Conservation (phyloP, 1,284 basidiomycete genomes). For the Cutaneotrichosporon sp. region DNA sequence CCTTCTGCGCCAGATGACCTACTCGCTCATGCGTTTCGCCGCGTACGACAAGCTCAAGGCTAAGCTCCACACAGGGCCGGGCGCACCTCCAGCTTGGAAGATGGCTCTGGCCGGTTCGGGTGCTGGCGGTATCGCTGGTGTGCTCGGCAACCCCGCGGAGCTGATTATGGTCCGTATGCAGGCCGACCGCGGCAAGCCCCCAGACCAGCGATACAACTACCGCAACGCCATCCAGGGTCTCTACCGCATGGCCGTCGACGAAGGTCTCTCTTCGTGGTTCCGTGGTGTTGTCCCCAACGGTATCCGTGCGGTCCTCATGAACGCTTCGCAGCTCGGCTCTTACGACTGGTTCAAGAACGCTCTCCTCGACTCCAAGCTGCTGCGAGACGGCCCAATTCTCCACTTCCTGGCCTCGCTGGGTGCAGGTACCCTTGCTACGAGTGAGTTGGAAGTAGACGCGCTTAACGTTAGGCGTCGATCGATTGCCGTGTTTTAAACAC, state of each 20-base stretch:
- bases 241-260: constrained; percentile 77
- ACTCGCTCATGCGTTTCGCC: constrained; percentile 87
- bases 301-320: constrained; percentile 81
- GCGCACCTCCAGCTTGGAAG: constrained; percentile 65
- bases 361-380: constrained; percentile 63
- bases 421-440: constrained; percentile 85
- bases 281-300: constrained; percentile 83
- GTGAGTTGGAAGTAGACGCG: constrained; percentile 25
- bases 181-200: constrained; percentile 78
- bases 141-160: constrained; percentile 83
- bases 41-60: constrained; percentile 89
- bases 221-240: constrained; percentile 79
- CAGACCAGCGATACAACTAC: constrained; percentile 64
- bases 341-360: constrained; percentile 87
- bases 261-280: constrained; percentile 66
- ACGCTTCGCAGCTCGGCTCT: constrained; percentile 81
- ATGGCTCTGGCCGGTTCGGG: constrained; percentile 64
- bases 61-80: constrained; percentile 58
- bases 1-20: constrained; percentile 87
- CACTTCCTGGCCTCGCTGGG: constrained; percentile 82
- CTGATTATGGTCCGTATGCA: constrained; percentile 80
- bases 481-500: no score
- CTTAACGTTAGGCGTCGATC: no score
- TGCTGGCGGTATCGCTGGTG: constrained; percentile 75
- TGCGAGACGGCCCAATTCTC: constrained; percentile 71